phyloP scores from a whole-genome alignment of 371 early-diverging fungal species.

The Cokeromyces recurvatus region DNA sequence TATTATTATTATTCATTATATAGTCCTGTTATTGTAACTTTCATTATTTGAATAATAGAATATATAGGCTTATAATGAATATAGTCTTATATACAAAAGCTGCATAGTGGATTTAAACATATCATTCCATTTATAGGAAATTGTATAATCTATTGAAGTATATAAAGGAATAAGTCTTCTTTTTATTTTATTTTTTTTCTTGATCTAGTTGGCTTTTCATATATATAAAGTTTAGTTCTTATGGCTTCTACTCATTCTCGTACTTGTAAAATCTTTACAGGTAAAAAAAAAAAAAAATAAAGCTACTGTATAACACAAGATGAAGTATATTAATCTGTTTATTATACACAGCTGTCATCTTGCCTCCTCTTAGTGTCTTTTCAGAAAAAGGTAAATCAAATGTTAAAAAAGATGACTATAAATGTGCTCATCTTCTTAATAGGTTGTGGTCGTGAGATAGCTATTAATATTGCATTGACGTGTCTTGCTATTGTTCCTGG shows the following conservation, averaged over 20 bases:
- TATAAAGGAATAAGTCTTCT: no score
- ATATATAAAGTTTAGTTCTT: no score
- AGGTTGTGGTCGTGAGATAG: slow-evolving; percentile 59
- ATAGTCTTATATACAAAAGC: no score
- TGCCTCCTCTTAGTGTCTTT: slow-evolving; percentile 65
- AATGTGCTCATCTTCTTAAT: neutral
- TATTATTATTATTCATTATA: no score
- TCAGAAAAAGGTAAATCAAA: slow-evolving; percentile 33
- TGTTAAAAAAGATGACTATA: neutral
- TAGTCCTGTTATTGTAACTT: no score
- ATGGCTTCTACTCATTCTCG: slow-evolving; percentile 24
- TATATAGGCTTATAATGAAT: no score
- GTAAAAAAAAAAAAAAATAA: slow-evolving; percentile 2
- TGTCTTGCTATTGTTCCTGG: slow-evolving; percentile 74
- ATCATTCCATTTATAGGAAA: no score
- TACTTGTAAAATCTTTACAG: slow-evolving; percentile 25
- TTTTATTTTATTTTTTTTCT: no score
- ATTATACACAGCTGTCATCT: slow-evolving; percentile 47
- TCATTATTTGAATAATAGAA: no score
- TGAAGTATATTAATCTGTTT: neutral
- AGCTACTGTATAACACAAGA: neutral
- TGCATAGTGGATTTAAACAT: no score
- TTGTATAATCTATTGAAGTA: no score
- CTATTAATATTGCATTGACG: slow-evolving; percentile 71
- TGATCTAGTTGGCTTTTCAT: no score